These are phyloP conservation scores for Fusarium papillatum DNA, from an alignment of 2,329 filamentous ascomycete genomes.

Conservation along the genomic window DNA sequence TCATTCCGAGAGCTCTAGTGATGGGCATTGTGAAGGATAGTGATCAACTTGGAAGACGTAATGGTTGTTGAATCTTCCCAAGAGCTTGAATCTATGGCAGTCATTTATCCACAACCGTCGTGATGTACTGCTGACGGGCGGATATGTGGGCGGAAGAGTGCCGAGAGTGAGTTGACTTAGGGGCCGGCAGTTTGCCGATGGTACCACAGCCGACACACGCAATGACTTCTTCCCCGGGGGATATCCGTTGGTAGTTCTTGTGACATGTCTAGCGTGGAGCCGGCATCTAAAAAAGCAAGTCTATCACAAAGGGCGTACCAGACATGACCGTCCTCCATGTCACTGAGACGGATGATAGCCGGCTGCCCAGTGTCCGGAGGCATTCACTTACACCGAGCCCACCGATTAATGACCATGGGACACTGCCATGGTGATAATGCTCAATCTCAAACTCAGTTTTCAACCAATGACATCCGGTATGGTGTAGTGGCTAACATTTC, in stretches of 20 bases:
- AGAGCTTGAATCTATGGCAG: not conserved
- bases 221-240: not conserved
- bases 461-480: constrained; percentile 7
- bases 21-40: not conserved
- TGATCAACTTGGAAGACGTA: not conserved
- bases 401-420: not conserved
- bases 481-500: constrained; percentile 24
- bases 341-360: not conserved
- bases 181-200: not conserved
- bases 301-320: not conserved
- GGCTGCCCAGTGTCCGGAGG: too few relatives aligned
- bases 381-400: not conserved
- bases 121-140: not conserved
- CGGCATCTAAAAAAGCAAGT: not conserved
- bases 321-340: not conserved
- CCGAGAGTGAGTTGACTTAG: not conserved
- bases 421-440: not conserved
- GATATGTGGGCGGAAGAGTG: not conserved
- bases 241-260: not conserved
- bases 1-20: not conserved
- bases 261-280: not conserved
- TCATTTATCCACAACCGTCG: not conserved
- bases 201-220: not conserved
- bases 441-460: rapidly evolving
- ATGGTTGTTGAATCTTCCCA: not conserved